Evolutionary conservation across 129 eudicot genomes (phyloP).

Genomic region (Erigeron canadensis): DNA sequence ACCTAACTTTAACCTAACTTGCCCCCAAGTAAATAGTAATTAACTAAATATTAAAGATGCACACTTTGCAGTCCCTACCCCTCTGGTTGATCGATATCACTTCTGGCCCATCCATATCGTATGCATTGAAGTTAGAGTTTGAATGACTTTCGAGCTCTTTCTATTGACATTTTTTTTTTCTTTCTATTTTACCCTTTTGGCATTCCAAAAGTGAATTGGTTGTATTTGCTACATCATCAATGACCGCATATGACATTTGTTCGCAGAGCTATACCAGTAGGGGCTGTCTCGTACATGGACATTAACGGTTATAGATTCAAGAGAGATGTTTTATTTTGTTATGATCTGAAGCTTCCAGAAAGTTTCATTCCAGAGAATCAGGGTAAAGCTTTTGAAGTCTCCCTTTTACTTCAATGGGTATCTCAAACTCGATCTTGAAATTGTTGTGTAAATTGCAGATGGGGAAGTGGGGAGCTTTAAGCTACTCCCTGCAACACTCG

Average conservation of each 20-base stretch:
- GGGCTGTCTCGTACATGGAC: slow-evolving; percentile 80
- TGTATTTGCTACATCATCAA: not conserved
- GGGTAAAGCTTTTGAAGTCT: slow-evolving; percentile 41
- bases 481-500: slow-evolving; percentile 55
- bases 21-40: no score
- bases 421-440: not conserved
- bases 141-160: no score
- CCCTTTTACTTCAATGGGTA: slow-evolving; percentile 12
- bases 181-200: not conserved
- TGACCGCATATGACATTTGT: not conserved
- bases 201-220: not conserved
- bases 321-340: slow-evolving; percentile 94
- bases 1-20: no score
- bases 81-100: no score
- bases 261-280: slow-evolving; percentile 71
- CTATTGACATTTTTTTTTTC: not conserved
- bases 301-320: slow-evolving; percentile 78
- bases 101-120: no score
- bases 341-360: slow-evolving; percentile 88
- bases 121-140: no score
- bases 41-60: no score
- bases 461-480: slow-evolving; percentile 94
- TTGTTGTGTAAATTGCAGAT: slow-evolving; percentile 45
- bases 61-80: no score
- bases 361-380: slow-evolving; percentile 65